Conservation (phyloP, 1,284 basidiomycete genomes). For the Acaromyces ingoldii region DNA sequence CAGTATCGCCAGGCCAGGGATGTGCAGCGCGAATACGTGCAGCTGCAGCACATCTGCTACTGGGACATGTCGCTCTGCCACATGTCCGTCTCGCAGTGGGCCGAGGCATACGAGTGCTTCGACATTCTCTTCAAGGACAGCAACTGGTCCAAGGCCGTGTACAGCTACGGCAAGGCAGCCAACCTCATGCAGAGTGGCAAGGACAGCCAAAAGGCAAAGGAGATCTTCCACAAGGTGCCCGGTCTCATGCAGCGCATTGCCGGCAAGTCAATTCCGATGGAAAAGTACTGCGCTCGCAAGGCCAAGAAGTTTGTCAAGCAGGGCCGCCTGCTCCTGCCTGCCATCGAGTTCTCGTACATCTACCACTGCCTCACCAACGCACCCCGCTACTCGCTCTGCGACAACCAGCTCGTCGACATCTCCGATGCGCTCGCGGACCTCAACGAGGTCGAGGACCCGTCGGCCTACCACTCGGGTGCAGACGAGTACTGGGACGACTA, state of each 20-base stretch:
- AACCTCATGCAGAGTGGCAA: slow-evolving; percentile 27
- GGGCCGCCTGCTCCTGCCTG: slow-evolving; percentile 38
- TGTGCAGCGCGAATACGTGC: slow-evolving; percentile 47
- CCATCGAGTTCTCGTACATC: slow-evolving; percentile 46
- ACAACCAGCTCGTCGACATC: slow-evolving; percentile 32
- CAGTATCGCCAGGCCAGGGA: slow-evolving; percentile 44
- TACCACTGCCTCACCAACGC: slow-evolving; percentile 49
- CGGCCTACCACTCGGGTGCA: slow-evolving; percentile 21
- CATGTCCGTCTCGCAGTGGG: slow-evolving; percentile 43
- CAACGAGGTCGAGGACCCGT: slow-evolving; percentile 22
- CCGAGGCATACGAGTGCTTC: slow-evolving; percentile 34
- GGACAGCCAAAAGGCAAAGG: slow-evolving; percentile 11
- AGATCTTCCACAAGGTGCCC: slow-evolving; percentile 37
- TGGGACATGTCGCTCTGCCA: slow-evolving; percentile 49
- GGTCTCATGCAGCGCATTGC: slow-evolving; percentile 46
- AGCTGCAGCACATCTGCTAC: slow-evolving; percentile 49
- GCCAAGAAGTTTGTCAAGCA: slow-evolving; percentile 41
- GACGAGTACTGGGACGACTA: slow-evolving; percentile 44
- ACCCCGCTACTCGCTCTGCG: slow-evolving; percentile 28
- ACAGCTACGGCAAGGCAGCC: slow-evolving; percentile 42
- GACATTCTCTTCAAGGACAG: slow-evolving; percentile 38
- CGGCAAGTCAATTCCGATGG: slow-evolving; percentile 49
- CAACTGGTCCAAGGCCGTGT: slow-evolving; percentile 51
- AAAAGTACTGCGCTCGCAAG: slow-evolving; percentile 49
- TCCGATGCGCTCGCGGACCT: slow-evolving; percentile 33